Evolutionary conservation across 345 rosid genomes (phyloP), one percentile per base, ranked within the genome.

Genomic region (Pseudoturritis turrita): DNA sequence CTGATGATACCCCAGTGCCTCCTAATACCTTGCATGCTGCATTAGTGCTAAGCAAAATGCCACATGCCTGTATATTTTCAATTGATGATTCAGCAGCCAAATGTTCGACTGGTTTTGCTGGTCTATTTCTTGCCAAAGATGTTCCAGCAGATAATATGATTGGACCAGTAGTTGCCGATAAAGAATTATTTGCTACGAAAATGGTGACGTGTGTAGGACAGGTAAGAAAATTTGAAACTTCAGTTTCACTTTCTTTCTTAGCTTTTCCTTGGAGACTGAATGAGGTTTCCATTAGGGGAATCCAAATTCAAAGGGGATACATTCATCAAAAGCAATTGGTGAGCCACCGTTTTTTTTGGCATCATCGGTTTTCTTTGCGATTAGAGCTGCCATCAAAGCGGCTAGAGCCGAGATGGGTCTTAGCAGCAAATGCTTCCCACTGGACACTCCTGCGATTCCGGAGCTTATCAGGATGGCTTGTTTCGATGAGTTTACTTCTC

Each of bases 121-220:
- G 96, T 62, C 76, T 87, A 26, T 95, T 81, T 83, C 82, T 95
- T 40, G 88, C 97, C 36, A 84, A 89, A 71, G 99, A 91, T 75
- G 63, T 91, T 71, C 96, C 96, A 0, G 90, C 81, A 4, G 82
- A 82, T 65, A 91, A 95, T 86, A 83, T 47, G 65, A 91, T 86
- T 71, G 99, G 99, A 25, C 79, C 97, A 29, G 50, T 83, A 51
- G 78, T 89, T 43, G 54, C 75, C 11, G 99, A 95, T 17, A 97
- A 95, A 80, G 96, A 95, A 74, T 67, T 91, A 39, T 91, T 87
- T 84, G 96, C 99, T 75, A 82, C 93, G 3, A 85, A 87, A 33
- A 73, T 82, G 62, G 97, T 95, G 79, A 89, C 99, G 7, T 91
- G 97, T 78, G 99, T 91, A 59, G 99, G 99, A 62, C 99, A 94